Evolutionary conservation across 495 filamentous ascomycete species (phyloP), one percentile per base, ranked within the genome.

Genomic region (Aspergillus kassunensis): DNA sequence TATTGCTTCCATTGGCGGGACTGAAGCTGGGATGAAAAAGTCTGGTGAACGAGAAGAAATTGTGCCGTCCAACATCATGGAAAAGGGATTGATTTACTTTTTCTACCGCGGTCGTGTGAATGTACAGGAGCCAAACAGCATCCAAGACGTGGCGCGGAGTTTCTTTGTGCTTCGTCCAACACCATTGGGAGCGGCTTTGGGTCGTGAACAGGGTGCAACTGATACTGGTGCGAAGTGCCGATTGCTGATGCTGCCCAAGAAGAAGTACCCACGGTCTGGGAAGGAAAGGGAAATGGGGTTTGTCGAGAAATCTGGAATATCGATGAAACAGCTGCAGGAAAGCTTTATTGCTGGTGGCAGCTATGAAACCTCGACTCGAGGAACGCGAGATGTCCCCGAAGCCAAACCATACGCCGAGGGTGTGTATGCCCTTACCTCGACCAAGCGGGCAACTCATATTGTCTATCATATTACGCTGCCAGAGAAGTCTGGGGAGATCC

Each of bases 61-160:
- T 2, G 72, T 84, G 6, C 81, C 90, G 0, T 85, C 87, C n/a
- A 89, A 73, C 47, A 82, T 93, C 23, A 74, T 96, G 10, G 92
- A 97, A 61, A 96, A 96, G 58, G 92, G 91, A 3, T 79, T 96
- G 56, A 88, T 97, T 56, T 96, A 96, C 74, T 95, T 96, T 79
- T 96, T 96, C 74, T 85, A 84, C 63, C 85, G 90, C 35, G 81
- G 81, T 9, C 83, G 89, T 20, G 89, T 96, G 45, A 80, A 79
- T 48, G 76, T 88, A 16, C 79, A 89, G 11, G 80, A 90, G 10
- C 85, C 91, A 9, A 76, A 84, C n/a, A 67, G 76, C 51, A 68
- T 91, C 7, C 62, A 73, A 31, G 91, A 96, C 25, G 77, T 96
- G 34, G 80, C 87, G 19, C 86, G 89, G 52, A 90, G 80, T 59